These are phyloP conservation scores for Serendipita sp. DNA, from an alignment of 768 basidiomycete species.

Conservation along the genomic window DNA sequence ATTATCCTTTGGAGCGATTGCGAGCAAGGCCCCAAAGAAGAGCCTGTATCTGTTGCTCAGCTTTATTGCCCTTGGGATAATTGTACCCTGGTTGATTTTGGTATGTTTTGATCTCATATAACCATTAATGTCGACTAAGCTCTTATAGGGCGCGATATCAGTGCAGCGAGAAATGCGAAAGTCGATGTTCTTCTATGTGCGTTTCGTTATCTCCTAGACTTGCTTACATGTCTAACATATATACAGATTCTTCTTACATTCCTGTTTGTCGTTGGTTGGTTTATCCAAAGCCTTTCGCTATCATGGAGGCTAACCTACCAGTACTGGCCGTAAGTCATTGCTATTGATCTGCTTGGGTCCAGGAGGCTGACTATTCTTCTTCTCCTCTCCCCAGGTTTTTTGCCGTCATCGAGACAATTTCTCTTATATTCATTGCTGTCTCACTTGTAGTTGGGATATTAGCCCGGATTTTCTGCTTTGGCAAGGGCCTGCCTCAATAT, in stretches of 20 bases:
- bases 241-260: slow-evolving; percentile 47
- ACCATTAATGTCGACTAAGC: not conserved
- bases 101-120: not conserved
- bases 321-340: not conserved
- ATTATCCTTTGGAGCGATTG: slow-evolving; percentile 49
- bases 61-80: slow-evolving; percentile 43
- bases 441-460: slow-evolving; percentile 45
- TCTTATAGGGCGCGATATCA: slow-evolving; percentile 44
- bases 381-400: slow-evolving; percentile 54
- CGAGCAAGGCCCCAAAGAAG: slow-evolving; percentile 29
- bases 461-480: slow-evolving; percentile 53
- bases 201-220: not conserved
- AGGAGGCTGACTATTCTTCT: slow-evolving; percentile 60
- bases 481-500: slow-evolving; percentile 52
- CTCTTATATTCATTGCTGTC: slow-evolving; percentile 38
- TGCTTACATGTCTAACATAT: slow-evolving; percentile 21
- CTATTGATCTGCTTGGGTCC: slow-evolving; percentile 10
- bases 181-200: not conserved
- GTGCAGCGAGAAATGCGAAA: slow-evolving; percentile 38
- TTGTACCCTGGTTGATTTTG: slow-evolving; percentile 50
- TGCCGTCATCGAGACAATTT: slow-evolving; percentile 39
- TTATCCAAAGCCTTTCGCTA: slow-evolving; percentile 49
- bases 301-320: not conserved
- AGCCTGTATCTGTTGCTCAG: slow-evolving; percentile 38
- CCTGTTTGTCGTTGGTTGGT: slow-evolving; percentile 53